Evolutionary conservation across 2,329 filamentous ascomycete genomes (phyloP).

Genomic region (Calonectria fujianensis): DNA sequence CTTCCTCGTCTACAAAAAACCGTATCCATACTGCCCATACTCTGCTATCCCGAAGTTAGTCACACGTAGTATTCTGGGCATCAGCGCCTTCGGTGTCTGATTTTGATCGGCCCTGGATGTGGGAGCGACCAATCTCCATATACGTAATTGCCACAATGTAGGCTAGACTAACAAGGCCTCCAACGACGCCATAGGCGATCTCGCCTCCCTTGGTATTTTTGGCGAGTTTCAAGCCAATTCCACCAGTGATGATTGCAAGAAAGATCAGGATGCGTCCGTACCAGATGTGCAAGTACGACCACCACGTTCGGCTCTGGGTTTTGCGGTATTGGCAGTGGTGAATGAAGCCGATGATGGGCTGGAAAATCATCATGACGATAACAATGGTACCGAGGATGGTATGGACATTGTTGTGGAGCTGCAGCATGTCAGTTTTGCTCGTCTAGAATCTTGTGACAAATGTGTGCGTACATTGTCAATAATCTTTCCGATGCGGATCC

Average conservation of each 20-base stretch:
- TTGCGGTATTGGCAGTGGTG: constrained; percentile 25
- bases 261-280: constrained; percentile 19
- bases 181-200: constrained; percentile 11
- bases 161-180: background rate
- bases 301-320: background rate
- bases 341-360: constrained; percentile 15
- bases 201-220: background rate
- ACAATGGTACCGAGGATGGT: constrained; percentile 12
- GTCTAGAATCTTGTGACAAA: background rate
- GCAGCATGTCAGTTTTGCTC: background rate
- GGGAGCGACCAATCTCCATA: background rate
- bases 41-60: background rate
- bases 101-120: background rate
- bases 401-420: constrained; percentile 23
- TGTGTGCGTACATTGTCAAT: background rate
- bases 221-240: constrained; percentile 16
- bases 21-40: background rate
- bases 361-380: constrained; percentile 20
- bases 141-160: constrained; percentile 12
- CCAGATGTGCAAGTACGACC: constrained; percentile 25
- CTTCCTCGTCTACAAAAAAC: background rate
- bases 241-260: constrained; percentile 22
- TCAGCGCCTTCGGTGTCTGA: background rate
- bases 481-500: constrained; percentile 19
- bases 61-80: background rate